Evolutionary conservation across 345 rosid genomes (phyloP).

Genomic region (Eucalyptus camaldulensis): DNA sequence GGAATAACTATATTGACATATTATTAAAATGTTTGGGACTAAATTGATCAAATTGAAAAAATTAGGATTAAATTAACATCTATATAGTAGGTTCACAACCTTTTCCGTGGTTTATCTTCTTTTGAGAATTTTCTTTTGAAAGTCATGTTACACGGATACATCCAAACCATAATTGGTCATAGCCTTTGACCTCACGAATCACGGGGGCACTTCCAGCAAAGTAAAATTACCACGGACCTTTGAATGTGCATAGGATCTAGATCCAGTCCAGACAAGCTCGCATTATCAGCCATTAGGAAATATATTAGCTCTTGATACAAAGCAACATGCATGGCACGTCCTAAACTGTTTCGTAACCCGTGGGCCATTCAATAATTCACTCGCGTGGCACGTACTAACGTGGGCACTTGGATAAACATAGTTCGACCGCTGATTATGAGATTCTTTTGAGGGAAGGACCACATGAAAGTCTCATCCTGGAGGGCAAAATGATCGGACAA

Average conservation of each 20-base stretch:
- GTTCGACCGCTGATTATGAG: background rate
- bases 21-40: too few species aligned
- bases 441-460: background rate
- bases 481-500: background rate
- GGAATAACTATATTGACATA: rapidly evolving
- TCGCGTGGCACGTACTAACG: background rate
- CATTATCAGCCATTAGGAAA: background rate
- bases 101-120: rapidly evolving
- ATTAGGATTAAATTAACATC: rapidly evolving
- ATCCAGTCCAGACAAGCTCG: background rate
- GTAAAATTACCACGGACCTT: background rate
- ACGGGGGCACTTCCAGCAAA: background rate
- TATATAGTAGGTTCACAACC: rapidly evolving
- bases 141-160: background rate
- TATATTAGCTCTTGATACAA: background rate
- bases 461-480: background rate
- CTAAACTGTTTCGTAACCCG: background rate
- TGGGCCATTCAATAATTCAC: background rate
- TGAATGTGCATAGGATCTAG: rapidly evolving
- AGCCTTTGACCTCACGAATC: background rate
- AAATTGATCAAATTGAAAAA: rapidly evolving
- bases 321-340: background rate
- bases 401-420: background rate
- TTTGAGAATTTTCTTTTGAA: rapidly evolving
- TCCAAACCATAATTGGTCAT: background rate